Percentiles rank a stretch among this genome's conserved stretches.
Evolutionary conservation across 495 filamentous ascomycete species (phyloP).

Genomic region (Astrothelium subdiscretum): DNA sequence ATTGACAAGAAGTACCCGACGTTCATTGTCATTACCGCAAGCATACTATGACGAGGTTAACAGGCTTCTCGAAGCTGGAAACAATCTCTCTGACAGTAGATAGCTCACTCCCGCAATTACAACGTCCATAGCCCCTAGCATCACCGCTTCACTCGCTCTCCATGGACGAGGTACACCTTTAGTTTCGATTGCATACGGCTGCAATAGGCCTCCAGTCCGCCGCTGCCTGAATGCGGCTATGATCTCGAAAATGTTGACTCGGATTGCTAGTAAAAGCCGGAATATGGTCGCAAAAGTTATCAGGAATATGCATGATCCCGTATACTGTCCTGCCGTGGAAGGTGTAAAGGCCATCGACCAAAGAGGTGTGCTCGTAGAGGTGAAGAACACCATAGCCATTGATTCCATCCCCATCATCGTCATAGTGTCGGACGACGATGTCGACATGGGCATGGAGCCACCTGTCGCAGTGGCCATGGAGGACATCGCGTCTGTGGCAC

Average conservation of each 20-base stretch:
- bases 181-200: background rate
- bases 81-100: slow-evolving; percentile 58
- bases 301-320: slow-evolving; percentile 78
- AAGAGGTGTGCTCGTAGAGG: slow-evolving; percentile 53
- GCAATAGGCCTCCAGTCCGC: background rate
- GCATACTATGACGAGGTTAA: slow-evolving; percentile 52
- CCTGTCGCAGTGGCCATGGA: background rate
- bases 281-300: slow-evolving; percentile 57
- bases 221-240: background rate
- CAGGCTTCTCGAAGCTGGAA: background rate
- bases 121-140: slow-evolving; percentile 43
- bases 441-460: background rate
- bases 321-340: slow-evolving; percentile 38
- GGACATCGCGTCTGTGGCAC: background rate
- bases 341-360: slow-evolving; percentile 39
- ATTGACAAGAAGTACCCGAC: slow-evolving; percentile 87
- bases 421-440: background rate
- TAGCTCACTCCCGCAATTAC: slow-evolving; percentile 68
- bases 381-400: slow-evolving; percentile 44
- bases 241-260: slow-evolving; percentile 2
- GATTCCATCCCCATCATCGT: slow-evolving; percentile 3
- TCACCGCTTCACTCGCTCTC: slow-evolving; percentile 3
- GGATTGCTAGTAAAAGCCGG: slow-evolving; percentile 51
- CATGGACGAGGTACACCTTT: slow-evolving; percentile 4
- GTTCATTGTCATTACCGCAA: slow-evolving; percentile 95